phyloP scores from a whole-genome alignment of 768 basidiomycete species.

The Coprinopsis sp. region DNA sequence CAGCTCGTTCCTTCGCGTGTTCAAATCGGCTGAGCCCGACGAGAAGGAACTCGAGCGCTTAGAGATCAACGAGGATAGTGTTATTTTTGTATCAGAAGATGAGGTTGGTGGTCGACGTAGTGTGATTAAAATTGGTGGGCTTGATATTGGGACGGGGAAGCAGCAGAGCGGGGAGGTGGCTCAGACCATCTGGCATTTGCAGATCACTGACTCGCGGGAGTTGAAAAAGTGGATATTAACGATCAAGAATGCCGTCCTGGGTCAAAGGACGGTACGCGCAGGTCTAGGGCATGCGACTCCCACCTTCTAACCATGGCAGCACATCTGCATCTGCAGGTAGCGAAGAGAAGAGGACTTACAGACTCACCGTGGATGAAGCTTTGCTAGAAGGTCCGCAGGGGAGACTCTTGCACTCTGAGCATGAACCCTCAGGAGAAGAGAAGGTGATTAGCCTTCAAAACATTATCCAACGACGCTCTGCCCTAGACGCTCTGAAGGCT shows the following conservation, averaged over 20 bases:
- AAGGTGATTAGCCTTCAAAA: no score
- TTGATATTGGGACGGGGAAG: conserved; percentile 40
- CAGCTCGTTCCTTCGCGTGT: conserved; percentile 65
- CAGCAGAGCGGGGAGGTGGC: neutral
- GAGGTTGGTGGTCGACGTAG: conserved; percentile 41
- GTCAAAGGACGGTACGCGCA: conserved; percentile 66
- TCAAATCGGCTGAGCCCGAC: conserved; percentile 54
- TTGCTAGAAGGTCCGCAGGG: no score
- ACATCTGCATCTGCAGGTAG: no score
- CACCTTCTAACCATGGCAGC: no score
- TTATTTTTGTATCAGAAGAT: conserved; percentile 68
- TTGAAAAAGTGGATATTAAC: conserved; percentile 73
- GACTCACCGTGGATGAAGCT: no score
- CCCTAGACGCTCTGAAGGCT: no score
- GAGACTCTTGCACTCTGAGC: no score
- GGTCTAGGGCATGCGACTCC: conserved; percentile 48
- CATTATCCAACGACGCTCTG: no score
- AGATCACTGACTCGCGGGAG: conserved; percentile 55
- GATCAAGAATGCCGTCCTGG: conserved; percentile 68
- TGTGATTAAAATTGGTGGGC: conserved; percentile 67
- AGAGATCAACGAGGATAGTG: conserved; percentile 71
- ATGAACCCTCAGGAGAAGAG: no score
- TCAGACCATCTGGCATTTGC: conserved; percentile 64
- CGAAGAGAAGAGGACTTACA: no score
- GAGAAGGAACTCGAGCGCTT: conserved; percentile 72